Conservation (phyloP, 2,329 filamentous ascomycete genomes). For the Beauveria caledonica region DNA sequence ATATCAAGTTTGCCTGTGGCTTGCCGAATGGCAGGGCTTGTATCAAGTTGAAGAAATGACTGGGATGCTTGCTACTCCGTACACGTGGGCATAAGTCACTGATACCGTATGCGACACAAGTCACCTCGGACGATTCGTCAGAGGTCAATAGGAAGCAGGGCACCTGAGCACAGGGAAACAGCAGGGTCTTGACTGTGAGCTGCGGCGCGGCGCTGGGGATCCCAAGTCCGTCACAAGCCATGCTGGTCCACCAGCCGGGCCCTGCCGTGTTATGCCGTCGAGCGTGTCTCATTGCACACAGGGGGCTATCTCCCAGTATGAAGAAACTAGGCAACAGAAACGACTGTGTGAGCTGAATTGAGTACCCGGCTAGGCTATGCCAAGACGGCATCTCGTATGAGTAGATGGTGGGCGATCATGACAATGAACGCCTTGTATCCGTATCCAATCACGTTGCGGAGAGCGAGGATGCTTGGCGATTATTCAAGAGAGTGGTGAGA, state of each 20-base stretch:
- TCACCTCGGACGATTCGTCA: not conserved
- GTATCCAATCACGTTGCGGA: not conserved
- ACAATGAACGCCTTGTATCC: not conserved
- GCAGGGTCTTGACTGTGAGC: not conserved
- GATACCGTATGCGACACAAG: not conserved
- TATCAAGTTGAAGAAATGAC: not conserved
- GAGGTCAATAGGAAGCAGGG: not conserved
- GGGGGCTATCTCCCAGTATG: not conserved
- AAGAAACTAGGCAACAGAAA: not conserved
- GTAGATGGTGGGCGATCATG: not conserved
- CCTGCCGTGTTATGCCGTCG: not conserved
- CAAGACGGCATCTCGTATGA: not conserved
- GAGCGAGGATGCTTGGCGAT: not conserved
- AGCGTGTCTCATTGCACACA: not conserved
- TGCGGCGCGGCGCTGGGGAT: not conserved
- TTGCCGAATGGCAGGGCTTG: not conserved
- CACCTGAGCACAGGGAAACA: not conserved
- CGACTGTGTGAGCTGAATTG: not conserved
- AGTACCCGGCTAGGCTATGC: not conserved
- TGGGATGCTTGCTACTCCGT: not conserved
- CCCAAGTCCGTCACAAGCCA: not conserved
- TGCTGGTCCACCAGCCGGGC: not conserved
- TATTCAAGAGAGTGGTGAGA: not conserved
- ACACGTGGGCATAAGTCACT: slow-evolving; percentile 1
- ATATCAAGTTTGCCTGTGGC: not conserved